phyloP scores from a whole-genome alignment of 768 basidiomycete genomes.

The Russula vinacea region DNA sequence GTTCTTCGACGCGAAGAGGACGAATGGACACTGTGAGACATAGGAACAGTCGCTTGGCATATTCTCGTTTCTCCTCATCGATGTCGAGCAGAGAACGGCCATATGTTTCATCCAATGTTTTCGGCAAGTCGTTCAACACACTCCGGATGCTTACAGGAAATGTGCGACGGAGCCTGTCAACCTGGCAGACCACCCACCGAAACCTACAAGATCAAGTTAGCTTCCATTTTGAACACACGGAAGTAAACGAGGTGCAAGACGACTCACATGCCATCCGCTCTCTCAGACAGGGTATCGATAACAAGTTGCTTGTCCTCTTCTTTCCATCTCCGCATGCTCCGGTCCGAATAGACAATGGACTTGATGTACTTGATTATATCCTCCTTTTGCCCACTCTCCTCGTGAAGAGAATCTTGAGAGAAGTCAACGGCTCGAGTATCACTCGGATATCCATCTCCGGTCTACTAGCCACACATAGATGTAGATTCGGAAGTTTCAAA shows the following conservation, averaged over 20 bases:
- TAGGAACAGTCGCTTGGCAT: constrained; percentile 2
- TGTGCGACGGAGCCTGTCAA: constrained; percentile 2
- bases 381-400: not conserved
- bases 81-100: not conserved
- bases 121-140: not conserved
- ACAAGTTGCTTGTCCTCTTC: constrained; percentile 2
- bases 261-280: constrained; percentile 17
- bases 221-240: not conserved
- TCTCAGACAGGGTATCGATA: not conserved
- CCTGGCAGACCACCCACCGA: constrained; percentile 10
- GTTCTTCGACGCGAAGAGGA: constrained; percentile 11
- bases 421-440: not conserved
- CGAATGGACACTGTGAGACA: constrained; percentile 8
- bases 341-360: not conserved
- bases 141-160: not conserved
- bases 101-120: constrained; percentile 10
- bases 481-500: not conserved
- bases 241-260: not conserved
- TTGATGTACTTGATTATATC: constrained; percentile 3
- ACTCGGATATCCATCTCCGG: not conserved
- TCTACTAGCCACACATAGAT: constrained; percentile 1
- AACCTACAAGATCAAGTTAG: not conserved
- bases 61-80: constrained; percentile 3
- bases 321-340: not conserved
- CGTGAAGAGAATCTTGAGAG: not conserved